These are phyloP conservation scores for Aspergillus amoenus DNA, from an alignment of 2,329 filamentous ascomycete species.

Conservation along the genomic window DNA sequence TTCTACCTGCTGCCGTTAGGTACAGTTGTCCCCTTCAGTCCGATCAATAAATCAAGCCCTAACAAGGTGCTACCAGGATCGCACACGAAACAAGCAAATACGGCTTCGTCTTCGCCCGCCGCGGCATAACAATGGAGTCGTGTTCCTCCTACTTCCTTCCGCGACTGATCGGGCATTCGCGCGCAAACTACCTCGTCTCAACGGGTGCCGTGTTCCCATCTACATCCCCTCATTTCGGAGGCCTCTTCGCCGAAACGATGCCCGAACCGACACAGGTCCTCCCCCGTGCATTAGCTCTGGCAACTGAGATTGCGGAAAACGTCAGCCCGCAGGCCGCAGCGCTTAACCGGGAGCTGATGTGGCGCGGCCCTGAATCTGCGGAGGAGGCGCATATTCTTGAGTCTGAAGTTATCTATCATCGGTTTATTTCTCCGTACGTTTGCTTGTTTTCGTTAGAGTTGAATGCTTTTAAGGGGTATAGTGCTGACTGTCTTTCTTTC, in stretches of 20 bases:
- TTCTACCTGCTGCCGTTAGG: slow-evolving; percentile 56
- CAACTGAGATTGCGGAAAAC: slow-evolving; percentile 65
- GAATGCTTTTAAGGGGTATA: not conserved
- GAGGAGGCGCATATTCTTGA: slow-evolving; percentile 73
- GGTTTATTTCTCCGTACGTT: slow-evolving; percentile 36
- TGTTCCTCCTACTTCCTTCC: slow-evolving; percentile 71
- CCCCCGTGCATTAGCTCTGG: slow-evolving; percentile 63
- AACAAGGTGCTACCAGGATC: slow-evolving; percentile 36
- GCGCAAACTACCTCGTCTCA: slow-evolving; percentile 48
- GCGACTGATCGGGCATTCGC: slow-evolving; percentile 59
- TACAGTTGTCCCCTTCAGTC: slow-evolving; percentile 4
- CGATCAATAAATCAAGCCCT: not conserved
- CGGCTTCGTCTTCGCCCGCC: slow-evolving; percentile 71
- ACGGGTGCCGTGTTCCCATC: slow-evolving; percentile 61
- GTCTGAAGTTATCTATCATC: slow-evolving; percentile 39
- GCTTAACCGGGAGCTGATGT: slow-evolving; percentile 73
- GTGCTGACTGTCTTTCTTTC: not conserved
- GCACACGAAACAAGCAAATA: slow-evolving; percentile 62
- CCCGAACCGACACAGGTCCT: slow-evolving; percentile 60
- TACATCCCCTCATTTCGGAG: slow-evolving; percentile 50
- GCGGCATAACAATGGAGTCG: slow-evolving; percentile 71
- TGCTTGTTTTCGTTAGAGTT: not conserved
- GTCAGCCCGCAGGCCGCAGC: slow-evolving; percentile 64
- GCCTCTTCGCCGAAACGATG: slow-evolving; percentile 66
- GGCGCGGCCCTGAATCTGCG: slow-evolving; percentile 51